phyloP scores from a whole-genome alignment of 2,329 filamentous ascomycete genomes.

The Ciborinia camelliae region DNA sequence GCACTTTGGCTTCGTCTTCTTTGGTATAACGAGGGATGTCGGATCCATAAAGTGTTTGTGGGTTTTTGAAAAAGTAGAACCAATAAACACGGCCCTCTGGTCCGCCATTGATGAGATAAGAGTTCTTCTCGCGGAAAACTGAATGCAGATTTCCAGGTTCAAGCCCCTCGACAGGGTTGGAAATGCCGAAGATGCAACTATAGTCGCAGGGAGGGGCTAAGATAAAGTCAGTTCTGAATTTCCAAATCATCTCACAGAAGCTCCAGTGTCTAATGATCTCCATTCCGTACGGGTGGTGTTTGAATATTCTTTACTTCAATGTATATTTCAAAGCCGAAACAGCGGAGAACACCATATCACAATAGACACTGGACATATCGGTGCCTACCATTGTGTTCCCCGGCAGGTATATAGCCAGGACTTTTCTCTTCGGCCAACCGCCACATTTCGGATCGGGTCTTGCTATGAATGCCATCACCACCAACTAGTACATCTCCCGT shows the following conservation, averaged over 20 bases:
- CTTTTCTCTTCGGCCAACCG: constrained; percentile 26
- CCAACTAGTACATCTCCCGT: constrained; percentile 21
- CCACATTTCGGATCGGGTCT: constrained; percentile 33
- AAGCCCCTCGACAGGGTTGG: constrained; percentile 17
- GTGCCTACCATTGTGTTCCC: constrained; percentile 19
- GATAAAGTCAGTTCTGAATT: background rate
- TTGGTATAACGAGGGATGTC: constrained; percentile 26
- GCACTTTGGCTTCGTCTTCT: constrained; percentile 21
- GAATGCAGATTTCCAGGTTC: constrained; percentile 19
- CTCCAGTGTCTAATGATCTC: background rate
- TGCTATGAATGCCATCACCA: constrained; percentile 24
- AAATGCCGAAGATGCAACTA: constrained; percentile 27
- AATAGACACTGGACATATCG: background rate
- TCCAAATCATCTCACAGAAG: too few relatives aligned
- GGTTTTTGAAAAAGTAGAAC: constrained; percentile 26
- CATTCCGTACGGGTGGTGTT: background rate
- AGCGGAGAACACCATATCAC: background rate
- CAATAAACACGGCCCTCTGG: constrained; percentile 20
- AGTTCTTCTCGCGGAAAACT: constrained; percentile 19
- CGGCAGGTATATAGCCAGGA: constrained; percentile 21
- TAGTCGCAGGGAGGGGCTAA: constrained; percentile 19
- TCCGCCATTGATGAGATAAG: constrained; percentile 23
- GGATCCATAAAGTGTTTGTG: constrained; percentile 18
- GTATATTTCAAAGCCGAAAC: background rate
- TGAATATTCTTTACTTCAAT: background rate